Evolutionary conservation across 2,329 filamentous ascomycete genomes (phyloP), one percentile per base, ranked within the genome.

Genomic region (Trichoderma sp.): DNA sequence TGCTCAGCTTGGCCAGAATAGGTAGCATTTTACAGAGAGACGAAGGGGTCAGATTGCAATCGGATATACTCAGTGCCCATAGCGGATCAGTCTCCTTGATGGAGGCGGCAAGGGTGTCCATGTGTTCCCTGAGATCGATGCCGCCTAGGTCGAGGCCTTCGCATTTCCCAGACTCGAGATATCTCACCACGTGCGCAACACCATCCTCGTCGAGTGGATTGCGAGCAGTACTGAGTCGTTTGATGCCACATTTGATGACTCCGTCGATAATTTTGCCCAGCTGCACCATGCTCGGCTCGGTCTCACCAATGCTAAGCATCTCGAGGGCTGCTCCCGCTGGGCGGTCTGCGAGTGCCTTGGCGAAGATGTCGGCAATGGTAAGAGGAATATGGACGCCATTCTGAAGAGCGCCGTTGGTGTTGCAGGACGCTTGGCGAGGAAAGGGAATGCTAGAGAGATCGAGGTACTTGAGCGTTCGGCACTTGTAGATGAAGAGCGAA

Each of bases 131-230:
- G 21, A 93, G 82, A 78, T 97, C 91, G 80, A 98, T 98, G 29
- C 95, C 94, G 56, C 95, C 95, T 14, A 98, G 85, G 82, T 98
- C 97, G 5, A 99, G 87, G 6, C 95, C 96, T 82, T 97, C 93
- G 79, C 96, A 98, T 68, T 92, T 89, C 0, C 93, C 93, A 27
- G 91, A 91, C 33, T 91, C 89, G 24, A 98, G 84, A 81, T 95
- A 98, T 72, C 90, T 90, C 35, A 93, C 89, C 35, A 98, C 90
- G 80, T 97, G 93, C 71, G 91, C 88, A 69, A 98, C 85, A 0
- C 94, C 94, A 79, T 93, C 91, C 6, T 89, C 87, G 71, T 94
- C 92, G 33, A 99, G 88, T 38, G 91, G 87, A 79, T 98, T 98
- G 74, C 94, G 93, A 6, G 95, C 95, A 35, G 98, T 88, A 1